Evolutionary conservation across 1,284 basidiomycete genomes (phyloP).

Genomic region (Tetrapyrgos nigripes): DNA sequence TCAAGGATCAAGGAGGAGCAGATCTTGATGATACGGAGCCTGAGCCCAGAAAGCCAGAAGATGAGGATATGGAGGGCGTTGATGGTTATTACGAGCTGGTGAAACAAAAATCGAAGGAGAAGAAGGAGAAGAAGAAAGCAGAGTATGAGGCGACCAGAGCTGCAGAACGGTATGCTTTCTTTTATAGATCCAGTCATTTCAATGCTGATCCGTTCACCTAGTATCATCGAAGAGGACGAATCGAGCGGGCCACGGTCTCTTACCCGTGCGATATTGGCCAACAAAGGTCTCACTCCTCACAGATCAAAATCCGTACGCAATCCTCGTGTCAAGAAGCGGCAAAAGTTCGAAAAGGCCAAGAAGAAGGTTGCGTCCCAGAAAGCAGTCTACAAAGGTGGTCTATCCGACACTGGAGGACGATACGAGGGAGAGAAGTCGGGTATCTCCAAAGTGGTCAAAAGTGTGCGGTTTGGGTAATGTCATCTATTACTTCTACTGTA

Average conservation of each 20-base stretch:
- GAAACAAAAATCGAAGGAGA: slow-evolving; percentile 72
- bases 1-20: slow-evolving; percentile 60
- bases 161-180: slow-evolving; percentile 63
- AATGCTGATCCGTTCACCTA: slow-evolving; percentile 31
- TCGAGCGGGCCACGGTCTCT: slow-evolving; percentile 81
- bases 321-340: slow-evolving; percentile 94
- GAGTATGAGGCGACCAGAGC: slow-evolving; percentile 76
- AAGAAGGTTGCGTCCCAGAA: slow-evolving; percentile 89
- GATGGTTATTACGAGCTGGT: slow-evolving; percentile 92
- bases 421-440: slow-evolving; percentile 81
- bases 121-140: slow-evolving; percentile 80
- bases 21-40: slow-evolving; percentile 71
- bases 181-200: not conserved
- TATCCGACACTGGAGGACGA: slow-evolving; percentile 60
- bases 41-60: slow-evolving; percentile 48
- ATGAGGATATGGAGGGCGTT: slow-evolving; percentile 46
- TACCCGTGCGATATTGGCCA: slow-evolving; percentile 89
- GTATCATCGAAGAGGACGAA: slow-evolving; percentile 54
- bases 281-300: slow-evolving; percentile 91
- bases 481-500: no score
- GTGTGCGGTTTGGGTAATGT: slow-evolving; percentile 66
- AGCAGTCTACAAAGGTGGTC: slow-evolving; percentile 88
- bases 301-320: slow-evolving; percentile 89
- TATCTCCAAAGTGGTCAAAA: slow-evolving; percentile 89
- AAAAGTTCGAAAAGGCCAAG: slow-evolving; percentile 93